Evolutionary conservation across 768 basidiomycete species (phyloP).

Genomic region (Boletus reticulatus): DNA sequence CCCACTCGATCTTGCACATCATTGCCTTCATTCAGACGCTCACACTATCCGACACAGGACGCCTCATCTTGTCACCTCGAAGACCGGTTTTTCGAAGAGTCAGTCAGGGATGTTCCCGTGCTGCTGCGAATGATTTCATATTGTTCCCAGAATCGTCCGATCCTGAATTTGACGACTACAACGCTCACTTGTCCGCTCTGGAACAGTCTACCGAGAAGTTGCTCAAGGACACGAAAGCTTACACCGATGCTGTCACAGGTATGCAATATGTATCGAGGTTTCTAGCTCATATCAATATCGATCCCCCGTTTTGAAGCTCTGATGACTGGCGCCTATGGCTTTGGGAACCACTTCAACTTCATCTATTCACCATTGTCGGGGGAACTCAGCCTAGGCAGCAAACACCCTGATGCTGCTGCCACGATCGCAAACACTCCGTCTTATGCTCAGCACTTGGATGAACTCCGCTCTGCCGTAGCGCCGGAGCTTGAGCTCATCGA

Average conservation of each 20-base stretch:
- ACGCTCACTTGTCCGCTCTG: conserved; percentile 70
- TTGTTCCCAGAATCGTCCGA: conserved; percentile 64
- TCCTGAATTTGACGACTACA: conserved; percentile 87
- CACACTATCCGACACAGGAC: conserved; percentile 49
- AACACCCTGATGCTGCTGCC: conserved; percentile 72
- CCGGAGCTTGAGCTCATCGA: conserved; percentile 97
- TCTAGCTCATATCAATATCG: neutral
- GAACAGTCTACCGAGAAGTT: conserved; percentile 86
- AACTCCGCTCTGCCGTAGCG: conserved; percentile 70
- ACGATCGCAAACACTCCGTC: conserved; percentile 76
- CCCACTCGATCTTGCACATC: conserved; percentile 3
- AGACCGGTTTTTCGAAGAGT: conserved; percentile 95
- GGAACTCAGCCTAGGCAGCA: conserved; percentile 78
- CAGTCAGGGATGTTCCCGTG: conserved; percentile 27
- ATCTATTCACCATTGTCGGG: conserved; percentile 65
- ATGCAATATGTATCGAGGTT: conserved; percentile 6
- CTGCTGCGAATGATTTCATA: conserved; percentile 1
- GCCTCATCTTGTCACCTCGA: conserved; percentile 84
- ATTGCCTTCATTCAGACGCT: conserved; percentile 9
- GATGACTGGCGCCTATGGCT: conserved; percentile 63
- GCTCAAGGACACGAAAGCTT: conserved; percentile 87
- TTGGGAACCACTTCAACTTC: conserved; percentile 58
- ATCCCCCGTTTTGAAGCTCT: conserved; percentile 43
- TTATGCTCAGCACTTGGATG: conserved; percentile 76
- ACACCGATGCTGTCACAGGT: conserved; percentile 81